Evolutionary conservation across 192 early-diverging fungal species (phyloP).

Genomic region (Coemansia furcata): DNA sequence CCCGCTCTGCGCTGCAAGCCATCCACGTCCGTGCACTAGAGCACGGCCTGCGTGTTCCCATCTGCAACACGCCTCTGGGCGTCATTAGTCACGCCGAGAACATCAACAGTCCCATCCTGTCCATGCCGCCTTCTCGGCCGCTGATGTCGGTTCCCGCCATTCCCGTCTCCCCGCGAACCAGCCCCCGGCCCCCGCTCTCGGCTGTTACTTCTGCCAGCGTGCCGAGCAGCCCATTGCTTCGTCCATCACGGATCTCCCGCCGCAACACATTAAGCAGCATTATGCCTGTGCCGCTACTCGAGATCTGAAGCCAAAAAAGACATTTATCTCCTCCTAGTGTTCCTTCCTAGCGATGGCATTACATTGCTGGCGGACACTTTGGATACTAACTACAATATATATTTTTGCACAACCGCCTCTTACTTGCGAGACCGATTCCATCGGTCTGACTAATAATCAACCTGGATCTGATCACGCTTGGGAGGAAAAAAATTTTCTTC

Average conservation of each 20-base stretch:
- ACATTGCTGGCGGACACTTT: background rate
- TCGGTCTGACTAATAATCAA: background rate
- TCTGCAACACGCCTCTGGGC: slow-evolving; percentile 45
- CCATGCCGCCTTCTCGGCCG: background rate
- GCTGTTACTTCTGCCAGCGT: background rate
- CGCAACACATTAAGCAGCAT: slow-evolving; percentile 29
- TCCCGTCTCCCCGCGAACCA: background rate
- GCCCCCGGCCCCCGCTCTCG: background rate
- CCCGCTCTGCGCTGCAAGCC: slow-evolving; percentile 32
- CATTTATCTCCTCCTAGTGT: background rate
- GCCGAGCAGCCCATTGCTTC: slow-evolving; percentile 4
- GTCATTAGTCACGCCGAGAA: slow-evolving; percentile 27
- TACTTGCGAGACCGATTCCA: too few species aligned
- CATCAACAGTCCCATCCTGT: slow-evolving; percentile 18
- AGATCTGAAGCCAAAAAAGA: background rate
- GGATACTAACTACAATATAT: background rate
- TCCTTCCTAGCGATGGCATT: background rate
- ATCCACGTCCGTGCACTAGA: slow-evolving; percentile 46
- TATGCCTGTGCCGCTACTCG: slow-evolving; percentile 10
- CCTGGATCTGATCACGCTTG: background rate
- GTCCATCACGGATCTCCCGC: slow-evolving; percentile 10
- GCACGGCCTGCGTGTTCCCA: slow-evolving; percentile 44
- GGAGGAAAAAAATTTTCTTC: background rate
- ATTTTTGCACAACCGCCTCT: background rate
- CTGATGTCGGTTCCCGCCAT: background rate